Evolutionary conservation across 192 early-diverging fungal species (phyloP).

Genomic region (Coemansia sp.): DNA sequence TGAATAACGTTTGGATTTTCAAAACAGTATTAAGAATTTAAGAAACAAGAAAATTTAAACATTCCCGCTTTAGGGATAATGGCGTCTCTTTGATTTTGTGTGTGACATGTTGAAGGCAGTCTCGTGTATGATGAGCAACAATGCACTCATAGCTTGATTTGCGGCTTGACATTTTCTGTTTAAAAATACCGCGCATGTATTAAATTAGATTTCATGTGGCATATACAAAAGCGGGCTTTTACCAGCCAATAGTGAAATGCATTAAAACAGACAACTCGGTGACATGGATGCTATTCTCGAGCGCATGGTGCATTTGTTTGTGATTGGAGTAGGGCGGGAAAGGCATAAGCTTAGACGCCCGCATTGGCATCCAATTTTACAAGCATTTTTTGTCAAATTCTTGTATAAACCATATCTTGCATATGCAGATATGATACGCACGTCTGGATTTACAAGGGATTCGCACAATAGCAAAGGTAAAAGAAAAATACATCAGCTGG

Average conservation of each 20-base stretch:
- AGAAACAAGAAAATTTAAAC: background rate
- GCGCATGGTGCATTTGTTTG: no score
- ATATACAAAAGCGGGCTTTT: no score
- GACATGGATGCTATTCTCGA: no score
- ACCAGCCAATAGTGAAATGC: no score
- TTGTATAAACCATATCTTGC: background rate
- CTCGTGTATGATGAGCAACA: constrained; percentile 1
- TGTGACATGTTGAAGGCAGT: background rate
- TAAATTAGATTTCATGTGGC: no score
- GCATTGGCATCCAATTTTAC: background rate
- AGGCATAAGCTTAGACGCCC: background rate
- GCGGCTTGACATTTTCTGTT: background rate
- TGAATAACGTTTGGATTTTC: background rate
- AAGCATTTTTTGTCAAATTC: background rate
- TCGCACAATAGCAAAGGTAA: background rate
- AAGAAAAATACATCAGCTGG: background rate
- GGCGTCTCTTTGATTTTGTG: background rate
- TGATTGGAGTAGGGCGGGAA: background rate
- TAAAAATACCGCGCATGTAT: no score
- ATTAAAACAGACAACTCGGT: no score
- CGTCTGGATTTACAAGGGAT: background rate
- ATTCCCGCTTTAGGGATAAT: background rate
- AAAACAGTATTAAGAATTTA: background rate
- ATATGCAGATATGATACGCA: background rate
- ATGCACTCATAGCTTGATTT: background rate